phyloP scores from a whole-genome alignment of 208 protist species.

The Acanthamoeba healyi region DNA sequence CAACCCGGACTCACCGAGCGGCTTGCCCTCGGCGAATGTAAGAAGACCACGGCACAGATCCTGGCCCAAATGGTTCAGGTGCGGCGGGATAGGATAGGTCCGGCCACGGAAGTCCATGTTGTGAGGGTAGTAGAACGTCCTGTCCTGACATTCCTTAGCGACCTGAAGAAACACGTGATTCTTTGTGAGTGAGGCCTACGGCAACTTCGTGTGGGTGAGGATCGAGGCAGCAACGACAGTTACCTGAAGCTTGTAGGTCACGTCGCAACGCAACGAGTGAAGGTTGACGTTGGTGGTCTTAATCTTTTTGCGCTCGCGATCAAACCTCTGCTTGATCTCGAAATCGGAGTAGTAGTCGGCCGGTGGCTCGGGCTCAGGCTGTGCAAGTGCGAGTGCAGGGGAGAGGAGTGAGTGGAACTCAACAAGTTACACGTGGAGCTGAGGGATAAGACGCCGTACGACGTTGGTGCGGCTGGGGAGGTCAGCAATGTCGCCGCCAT shows the following conservation, averaged over 20 bases:
- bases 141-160: conserved; percentile 77
- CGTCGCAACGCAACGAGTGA: conserved; percentile 84
- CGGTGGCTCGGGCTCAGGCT: neutral
- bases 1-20: conserved; percentile 94
- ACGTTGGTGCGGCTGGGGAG: conserved; percentile 75
- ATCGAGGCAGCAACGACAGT: too few relatives aligned
- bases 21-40: conserved; percentile 95
- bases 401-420: too few relatives aligned
- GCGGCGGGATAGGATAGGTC: conserved; percentile 98
- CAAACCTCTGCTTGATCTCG: neutral
- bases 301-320: too few relatives aligned
- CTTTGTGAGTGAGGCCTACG: too few relatives aligned
- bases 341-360: neutral
- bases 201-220: too few relatives aligned
- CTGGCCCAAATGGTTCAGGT: conserved; percentile 98
- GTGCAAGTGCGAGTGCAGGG: too few relatives aligned
- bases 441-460: too few relatives aligned
- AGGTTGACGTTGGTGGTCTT: conserved; percentile 80
- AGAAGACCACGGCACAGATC: conserved; percentile 94
- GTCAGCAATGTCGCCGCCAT: conserved; percentile 77
- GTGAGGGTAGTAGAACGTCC: conserved; percentile 97
- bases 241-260: conserved; percentile 80
- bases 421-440: too few relatives aligned
- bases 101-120: conserved; percentile 99
- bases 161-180: too few relatives aligned